Evolutionary conservation across 129 eudicot species (phyloP).

Genomic region (Flaveria ramosissima): DNA sequence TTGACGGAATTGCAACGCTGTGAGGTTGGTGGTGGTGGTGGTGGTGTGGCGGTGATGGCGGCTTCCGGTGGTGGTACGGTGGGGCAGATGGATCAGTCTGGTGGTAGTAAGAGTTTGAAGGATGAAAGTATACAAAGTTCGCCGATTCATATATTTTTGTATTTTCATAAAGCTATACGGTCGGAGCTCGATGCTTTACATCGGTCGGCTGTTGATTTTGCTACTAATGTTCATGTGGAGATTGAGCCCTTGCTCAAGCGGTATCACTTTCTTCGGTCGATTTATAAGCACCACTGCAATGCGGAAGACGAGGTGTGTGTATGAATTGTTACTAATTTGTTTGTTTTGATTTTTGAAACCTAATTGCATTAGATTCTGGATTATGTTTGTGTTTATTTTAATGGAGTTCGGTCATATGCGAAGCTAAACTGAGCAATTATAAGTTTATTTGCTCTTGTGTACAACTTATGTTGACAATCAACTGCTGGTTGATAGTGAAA

Average conservation of each 20-base stretch:
- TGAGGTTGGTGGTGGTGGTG: conserved; percentile 67
- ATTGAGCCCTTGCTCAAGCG: conserved; percentile 77
- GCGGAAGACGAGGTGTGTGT: conserved; percentile 91
- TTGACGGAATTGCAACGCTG: conserved; percentile 61
- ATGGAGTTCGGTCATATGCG: too few species aligned
- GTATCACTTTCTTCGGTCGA: conserved; percentile 75
- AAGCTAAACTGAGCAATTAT: too few species aligned
- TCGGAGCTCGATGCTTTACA: conserved; percentile 81
- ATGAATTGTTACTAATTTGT: background rate
- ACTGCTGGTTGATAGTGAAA: too few species aligned
- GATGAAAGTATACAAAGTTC: conserved; percentile 38
- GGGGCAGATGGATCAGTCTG: conserved; percentile 47
- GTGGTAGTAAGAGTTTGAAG: conserved; percentile 36
- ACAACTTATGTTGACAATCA: background rate
- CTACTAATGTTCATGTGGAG: conserved; percentile 55
- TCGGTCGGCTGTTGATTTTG: conserved; percentile 68
- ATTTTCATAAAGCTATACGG: conserved; percentile 86
- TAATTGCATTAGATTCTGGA: background rate
- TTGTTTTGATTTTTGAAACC: background rate
- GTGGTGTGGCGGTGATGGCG: conserved; percentile 60
- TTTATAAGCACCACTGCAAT: conserved; percentile 93
- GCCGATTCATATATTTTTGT: conserved; percentile 80
- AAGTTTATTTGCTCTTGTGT: too few species aligned
- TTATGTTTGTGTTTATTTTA: background rate
- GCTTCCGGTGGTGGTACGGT: conserved; percentile 23